phyloP scores from a whole-genome alignment of 805 yeast species.

The Hanseniaspora lindneri region DNA sequence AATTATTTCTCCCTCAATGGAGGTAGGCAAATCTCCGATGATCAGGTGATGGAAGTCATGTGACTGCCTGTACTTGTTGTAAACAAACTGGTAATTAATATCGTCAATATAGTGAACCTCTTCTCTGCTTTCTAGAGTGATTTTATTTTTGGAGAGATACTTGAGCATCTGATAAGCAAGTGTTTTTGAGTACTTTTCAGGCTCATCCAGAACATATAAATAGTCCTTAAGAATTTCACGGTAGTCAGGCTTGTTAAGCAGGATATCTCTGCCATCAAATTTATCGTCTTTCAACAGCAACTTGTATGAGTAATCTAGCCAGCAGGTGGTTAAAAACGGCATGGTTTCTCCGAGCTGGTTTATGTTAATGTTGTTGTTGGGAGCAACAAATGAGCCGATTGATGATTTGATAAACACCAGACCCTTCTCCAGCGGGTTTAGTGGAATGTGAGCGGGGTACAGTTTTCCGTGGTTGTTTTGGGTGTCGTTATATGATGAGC shows the following conservation, averaged over 20 bases:
- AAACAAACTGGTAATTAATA: constrained; percentile 83
- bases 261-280: constrained; percentile 53
- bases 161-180: constrained; percentile 67
- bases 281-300: constrained; percentile 64
- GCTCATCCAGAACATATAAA: constrained; percentile 47
- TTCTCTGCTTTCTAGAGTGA: constrained; percentile 85
- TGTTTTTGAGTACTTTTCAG: constrained; percentile 33
- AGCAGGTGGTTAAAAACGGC: constrained; percentile 32
- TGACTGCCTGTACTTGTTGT: constrained; percentile 87
- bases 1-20: constrained; percentile 92
- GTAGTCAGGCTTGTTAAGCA: constrained; percentile 72
- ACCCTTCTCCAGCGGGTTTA: constrained; percentile 48
- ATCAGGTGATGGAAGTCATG: constrained; percentile 94
- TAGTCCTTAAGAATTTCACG: constrained; percentile 60
- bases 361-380: constrained; percentile 61
- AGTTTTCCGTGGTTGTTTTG: constrained; percentile 27
- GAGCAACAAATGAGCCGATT: constrained; percentile 63
- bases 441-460: constrained; percentile 72
- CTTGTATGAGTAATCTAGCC: constrained; percentile 49
- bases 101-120: constrained; percentile 80
- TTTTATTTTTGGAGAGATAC: constrained; percentile 80
- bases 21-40: constrained; percentile 68
- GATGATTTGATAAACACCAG: constrained; percentile 63
- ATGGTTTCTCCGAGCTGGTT: constrained; percentile 85
- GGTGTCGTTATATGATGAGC: constrained; percentile 30